A percentile compares a stretch with the other conserved stretches of the same genome.
Conservation (phyloP, 352 stramenopile genomes). For the Aphanomyces astaci region DNA sequence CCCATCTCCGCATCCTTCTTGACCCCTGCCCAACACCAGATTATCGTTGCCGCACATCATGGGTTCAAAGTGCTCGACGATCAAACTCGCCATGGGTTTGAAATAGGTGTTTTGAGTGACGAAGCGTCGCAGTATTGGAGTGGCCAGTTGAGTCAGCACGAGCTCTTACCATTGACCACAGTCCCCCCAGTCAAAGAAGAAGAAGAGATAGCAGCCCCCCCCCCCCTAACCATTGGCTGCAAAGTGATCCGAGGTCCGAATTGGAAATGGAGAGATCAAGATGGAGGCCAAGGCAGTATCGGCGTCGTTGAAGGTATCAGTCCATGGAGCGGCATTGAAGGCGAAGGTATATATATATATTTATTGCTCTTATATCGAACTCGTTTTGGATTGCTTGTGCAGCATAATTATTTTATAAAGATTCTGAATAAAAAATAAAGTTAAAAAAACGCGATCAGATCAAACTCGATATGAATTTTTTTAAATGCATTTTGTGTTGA, state of each 20-base stretch:
- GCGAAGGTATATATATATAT: too few relatives aligned
- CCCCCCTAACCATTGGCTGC: constrained; percentile 62
- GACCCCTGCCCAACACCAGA: constrained; percentile 35
- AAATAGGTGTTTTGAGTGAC: constrained; percentile 67
- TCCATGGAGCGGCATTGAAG: constrained; percentile 82
- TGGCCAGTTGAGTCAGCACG: constrained; percentile 63
- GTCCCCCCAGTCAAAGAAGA: background rate
- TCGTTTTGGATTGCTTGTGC: too few relatives aligned
- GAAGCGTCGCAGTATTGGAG: constrained; percentile 64
- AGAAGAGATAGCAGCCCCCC: constrained; percentile 13
- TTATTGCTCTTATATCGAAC: too few relatives aligned
- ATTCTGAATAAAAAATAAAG: too few relatives aligned
- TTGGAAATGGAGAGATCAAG: constrained; percentile 86
- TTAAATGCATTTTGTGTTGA: too few relatives aligned
- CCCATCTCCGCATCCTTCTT: constrained; percentile 56
- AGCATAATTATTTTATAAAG: too few relatives aligned
- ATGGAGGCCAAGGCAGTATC: constrained; percentile 76
- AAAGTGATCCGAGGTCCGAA: constrained; percentile 85
- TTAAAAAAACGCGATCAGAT: too few relatives aligned
- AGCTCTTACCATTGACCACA: too few relatives aligned
- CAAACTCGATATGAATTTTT: too few relatives aligned
- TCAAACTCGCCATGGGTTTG: constrained; percentile 60
- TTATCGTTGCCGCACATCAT: constrained; percentile 54
- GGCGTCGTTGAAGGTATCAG: constrained; percentile 77
- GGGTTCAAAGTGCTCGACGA: constrained; percentile 55